A percentile compares a stretch with the other conserved stretches of the same genome.
phyloP scores from a whole-genome alignment of 192 early-diverging fungal species.

The Coemansia reversa region DNA sequence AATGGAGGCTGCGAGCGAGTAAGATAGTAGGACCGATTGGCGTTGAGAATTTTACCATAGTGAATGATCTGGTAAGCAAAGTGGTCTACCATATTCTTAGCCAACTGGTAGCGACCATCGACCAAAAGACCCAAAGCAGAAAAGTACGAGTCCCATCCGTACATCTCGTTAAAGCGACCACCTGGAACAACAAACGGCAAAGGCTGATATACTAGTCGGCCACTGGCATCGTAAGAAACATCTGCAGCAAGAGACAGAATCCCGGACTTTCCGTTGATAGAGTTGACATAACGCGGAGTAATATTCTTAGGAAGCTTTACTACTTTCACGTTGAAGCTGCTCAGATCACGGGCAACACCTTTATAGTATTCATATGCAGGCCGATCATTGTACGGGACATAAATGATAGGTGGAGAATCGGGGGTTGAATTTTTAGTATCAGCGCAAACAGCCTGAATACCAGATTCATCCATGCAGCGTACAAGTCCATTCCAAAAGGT shows the following conservation, averaged over 20 bases:
- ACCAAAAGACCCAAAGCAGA: conserved; percentile 83
- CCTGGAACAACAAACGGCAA: conserved; percentile 97
- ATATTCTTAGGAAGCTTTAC: conserved; percentile 81
- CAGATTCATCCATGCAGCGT: conserved; percentile 76
- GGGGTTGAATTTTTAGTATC: conserved; percentile 87
- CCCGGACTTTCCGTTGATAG: conserved; percentile 84
- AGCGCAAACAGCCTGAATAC: conserved; percentile 84
- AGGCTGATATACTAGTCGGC: conserved; percentile 59
- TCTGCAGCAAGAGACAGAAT: conserved; percentile 78
- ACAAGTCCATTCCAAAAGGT: conserved; percentile 98
- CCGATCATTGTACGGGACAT: conserved; percentile 82
- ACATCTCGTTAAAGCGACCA: conserved; percentile 99
- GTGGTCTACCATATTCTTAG: conserved; percentile 95
- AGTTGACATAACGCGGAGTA: conserved; percentile 87
- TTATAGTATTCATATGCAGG: conserved; percentile 79
- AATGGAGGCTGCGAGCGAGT: conserved; percentile 98
- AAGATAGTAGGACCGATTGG: conserved; percentile 96
- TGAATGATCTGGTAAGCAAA: conserved; percentile 96
- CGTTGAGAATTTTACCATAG: conserved; percentile 99
- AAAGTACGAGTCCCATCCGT: conserved; percentile 99
- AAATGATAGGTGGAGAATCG: conserved; percentile 83
- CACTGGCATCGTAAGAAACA: conserved; percentile 53
- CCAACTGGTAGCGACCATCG: conserved; percentile 83
- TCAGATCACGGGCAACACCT: conserved; percentile 61
- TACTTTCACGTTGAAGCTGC: conserved; percentile 75